phyloP scores from a whole-genome alignment of 169 alveolate species.

The Cryptosporidium baileyi region DNA sequence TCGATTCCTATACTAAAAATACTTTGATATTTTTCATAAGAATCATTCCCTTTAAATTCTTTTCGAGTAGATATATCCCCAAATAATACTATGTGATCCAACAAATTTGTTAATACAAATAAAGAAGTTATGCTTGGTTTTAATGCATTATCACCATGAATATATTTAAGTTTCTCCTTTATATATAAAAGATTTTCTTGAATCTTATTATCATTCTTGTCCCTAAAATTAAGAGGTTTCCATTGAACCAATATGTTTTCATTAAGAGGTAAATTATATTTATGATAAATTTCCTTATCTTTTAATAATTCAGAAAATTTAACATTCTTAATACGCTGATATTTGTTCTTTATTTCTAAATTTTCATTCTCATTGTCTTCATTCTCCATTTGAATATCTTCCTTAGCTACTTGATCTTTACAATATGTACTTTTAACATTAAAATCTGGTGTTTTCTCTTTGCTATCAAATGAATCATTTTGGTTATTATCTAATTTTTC shows the following conservation, averaged over 20 bases:
- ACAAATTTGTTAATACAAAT: slow-evolving; percentile 6
- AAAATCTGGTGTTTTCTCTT: not conserved
- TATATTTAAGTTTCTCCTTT: slow-evolving; percentile 6
- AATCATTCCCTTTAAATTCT: not conserved
- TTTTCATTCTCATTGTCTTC: not conserved
- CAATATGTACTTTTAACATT: not conserved
- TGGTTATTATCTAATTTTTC: not conserved
- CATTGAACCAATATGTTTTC: slow-evolving; percentile 45
- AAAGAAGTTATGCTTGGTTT: slow-evolving; percentile 40
- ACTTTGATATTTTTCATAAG: not conserved
- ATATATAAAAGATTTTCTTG: not conserved
- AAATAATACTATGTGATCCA: slow-evolving; percentile 56
- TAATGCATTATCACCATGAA: slow-evolving; percentile 28
- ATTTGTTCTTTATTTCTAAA: not conserved
- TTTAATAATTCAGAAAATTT: not conserved
- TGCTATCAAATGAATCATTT: not conserved
- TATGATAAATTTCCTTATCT: slow-evolving; percentile 5
- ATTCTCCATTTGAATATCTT: slow-evolving; percentile 30
- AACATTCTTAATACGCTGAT: too few species aligned
- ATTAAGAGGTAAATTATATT: slow-evolving; percentile 52
- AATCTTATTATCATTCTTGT: not conserved
- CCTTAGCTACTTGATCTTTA: not conserved
- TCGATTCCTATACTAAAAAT: slow-evolving; percentile 26
- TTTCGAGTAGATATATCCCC: slow-evolving; percentile 13
- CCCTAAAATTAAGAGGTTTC: slow-evolving; percentile 32